phyloP scores from a whole-genome alignment of 1,284 basidiomycete species.

The Cryptococcus depauperatus region DNA sequence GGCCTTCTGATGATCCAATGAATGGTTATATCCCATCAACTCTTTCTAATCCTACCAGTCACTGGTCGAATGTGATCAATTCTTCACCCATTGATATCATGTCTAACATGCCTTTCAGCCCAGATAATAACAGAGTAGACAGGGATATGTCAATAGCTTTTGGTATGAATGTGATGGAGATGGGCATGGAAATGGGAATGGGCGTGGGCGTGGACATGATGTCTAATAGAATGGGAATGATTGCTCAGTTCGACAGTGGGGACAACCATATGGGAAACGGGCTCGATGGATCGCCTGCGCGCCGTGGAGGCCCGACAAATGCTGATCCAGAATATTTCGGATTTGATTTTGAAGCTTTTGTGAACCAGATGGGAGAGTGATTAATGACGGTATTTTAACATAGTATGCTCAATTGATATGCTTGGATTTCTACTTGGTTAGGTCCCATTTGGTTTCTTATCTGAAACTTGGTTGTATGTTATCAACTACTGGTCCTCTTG shows the following conservation, averaged over 20 bases:
- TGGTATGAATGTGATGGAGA: slow-evolving; percentile 12
- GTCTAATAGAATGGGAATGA: too few species aligned
- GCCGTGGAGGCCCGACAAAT: slow-evolving; percentile 3
- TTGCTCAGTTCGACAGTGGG: neutral
- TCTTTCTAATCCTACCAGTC: neutral
- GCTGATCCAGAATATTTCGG: slow-evolving; percentile 13
- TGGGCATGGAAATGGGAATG: slow-evolving; percentile 1
- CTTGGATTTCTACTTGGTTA: neutral
- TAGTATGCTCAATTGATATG: too few species aligned
- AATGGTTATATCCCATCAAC: neutral
- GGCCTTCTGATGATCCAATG: neutral
- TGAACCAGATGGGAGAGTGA: slow-evolving; percentile 17
- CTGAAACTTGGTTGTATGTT: neutral
- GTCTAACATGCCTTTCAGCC: neutral
- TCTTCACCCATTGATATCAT: neutral
- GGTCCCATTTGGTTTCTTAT: neutral
- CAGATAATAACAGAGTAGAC: slow-evolving; percentile 7
- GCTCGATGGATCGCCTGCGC: neutral
- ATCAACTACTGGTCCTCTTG: neutral
- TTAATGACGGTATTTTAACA: neutral
- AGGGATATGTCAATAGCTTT: slow-evolving; percentile 26
- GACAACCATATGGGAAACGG: neutral
- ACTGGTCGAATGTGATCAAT: neutral
- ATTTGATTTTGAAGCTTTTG: slow-evolving; percentile 24
- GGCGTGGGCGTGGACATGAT: slow-evolving; percentile 1